A percentile compares a stretch with the other conserved stretches of the same genome.
phyloP scores from a whole-genome alignment of 176 grass and related monocot species.

The Tuctoria greenei region DNA sequence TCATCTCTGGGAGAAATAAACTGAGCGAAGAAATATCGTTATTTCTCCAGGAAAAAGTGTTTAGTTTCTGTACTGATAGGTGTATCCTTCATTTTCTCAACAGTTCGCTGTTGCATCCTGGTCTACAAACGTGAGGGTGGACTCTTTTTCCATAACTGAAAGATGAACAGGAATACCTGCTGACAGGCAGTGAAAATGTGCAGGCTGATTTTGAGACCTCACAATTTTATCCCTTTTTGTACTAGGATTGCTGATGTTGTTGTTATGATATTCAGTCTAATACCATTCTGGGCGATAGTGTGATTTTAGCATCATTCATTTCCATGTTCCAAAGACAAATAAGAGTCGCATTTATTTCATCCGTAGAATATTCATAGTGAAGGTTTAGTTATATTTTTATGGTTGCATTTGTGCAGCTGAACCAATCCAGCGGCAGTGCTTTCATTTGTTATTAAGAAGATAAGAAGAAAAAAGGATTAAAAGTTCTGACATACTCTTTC shows the following conservation, averaged over 20 bases:
- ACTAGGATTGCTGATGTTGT: neutral
- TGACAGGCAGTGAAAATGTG: neutral
- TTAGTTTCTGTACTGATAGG: constrained; percentile 19
- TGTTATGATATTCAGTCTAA: neutral
- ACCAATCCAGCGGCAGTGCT: too few species aligned
- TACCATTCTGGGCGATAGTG: neutral
- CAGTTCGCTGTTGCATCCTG: neutral
- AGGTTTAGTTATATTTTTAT: too few species aligned
- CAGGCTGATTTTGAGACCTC: neutral
- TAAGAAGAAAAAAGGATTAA: too few species aligned
- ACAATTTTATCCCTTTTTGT: neutral
- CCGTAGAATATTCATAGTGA: too few species aligned
- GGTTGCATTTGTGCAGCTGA: too few species aligned
- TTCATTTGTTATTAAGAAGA: too few species aligned
- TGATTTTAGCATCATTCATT: neutral
- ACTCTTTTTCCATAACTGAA: constrained; percentile 26
- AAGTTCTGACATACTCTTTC: too few species aligned
- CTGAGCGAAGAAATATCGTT: neutral
- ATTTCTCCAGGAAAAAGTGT: neutral
- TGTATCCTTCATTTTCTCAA: constrained; percentile 28
- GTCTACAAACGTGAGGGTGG: neutral
- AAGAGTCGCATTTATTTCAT: too few species aligned
- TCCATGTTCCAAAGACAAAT: neutral
- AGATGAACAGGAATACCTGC: neutral
- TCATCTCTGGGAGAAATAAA: constrained; percentile 2